These are phyloP conservation scores for Taphrina betulina DNA, from an alignment of 1,139 yeast species.

Conservation along the genomic window DNA sequence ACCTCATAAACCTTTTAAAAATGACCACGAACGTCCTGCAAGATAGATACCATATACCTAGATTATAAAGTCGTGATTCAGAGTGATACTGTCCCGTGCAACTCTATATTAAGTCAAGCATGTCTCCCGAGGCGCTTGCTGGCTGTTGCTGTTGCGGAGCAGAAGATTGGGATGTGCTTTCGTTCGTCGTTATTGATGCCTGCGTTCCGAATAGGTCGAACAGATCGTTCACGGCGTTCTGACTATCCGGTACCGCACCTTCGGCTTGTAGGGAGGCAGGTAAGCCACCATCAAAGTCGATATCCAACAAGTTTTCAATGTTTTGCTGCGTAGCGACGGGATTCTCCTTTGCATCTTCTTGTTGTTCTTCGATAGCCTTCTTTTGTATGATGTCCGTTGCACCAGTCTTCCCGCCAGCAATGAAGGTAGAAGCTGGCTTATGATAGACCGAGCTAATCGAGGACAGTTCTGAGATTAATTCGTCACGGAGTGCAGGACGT, in stretches of 20 bases:
- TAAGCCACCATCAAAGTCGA: constrained; percentile 55
- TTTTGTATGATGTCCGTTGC: constrained; percentile 48
- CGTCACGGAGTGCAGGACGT: constrained; percentile 65
- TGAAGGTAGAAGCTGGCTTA: constrained; percentile 71
- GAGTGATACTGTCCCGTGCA: no score
- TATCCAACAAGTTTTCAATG: constrained; percentile 81
- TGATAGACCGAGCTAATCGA: constrained; percentile 88
- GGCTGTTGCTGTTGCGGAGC: background rate
- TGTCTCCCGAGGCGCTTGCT: background rate
- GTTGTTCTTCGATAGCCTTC: constrained; percentile 71
- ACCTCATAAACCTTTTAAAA: no score
- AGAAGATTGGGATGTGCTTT: background rate
- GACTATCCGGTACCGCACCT: background rate
- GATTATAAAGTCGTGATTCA: no score
- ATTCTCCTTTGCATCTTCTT: constrained; percentile 73
- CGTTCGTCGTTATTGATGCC: constrained; percentile 1
- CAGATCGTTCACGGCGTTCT: constrained; percentile 13
- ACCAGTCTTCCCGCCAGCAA: constrained; percentile 52
- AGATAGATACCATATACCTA: no score
- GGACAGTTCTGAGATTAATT: constrained; percentile 71
- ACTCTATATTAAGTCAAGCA: constrained; percentile 13
- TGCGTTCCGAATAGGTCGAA: constrained; percentile 16
- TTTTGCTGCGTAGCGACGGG: constrained; percentile 55
- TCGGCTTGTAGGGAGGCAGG: constrained; percentile 26
- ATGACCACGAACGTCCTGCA: no score